Base-by-base conservation (phyloP, 768 basidiomycete genomes). In the Vararia minispora region DNA sequence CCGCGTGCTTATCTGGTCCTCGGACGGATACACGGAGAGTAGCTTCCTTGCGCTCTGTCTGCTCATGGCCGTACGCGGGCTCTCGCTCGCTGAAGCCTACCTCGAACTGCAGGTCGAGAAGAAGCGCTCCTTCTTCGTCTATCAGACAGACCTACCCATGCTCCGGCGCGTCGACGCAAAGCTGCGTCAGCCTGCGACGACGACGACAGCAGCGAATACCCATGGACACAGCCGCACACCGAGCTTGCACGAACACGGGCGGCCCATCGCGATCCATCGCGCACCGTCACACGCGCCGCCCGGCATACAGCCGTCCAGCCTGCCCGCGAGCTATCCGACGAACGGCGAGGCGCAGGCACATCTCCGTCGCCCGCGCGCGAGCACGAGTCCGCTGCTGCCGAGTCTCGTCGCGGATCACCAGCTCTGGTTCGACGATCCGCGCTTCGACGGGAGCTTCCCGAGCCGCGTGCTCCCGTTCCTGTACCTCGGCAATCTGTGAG, bases 401-500 rank as follows among this genome's bases (percentile, higher is more conserved):
- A 69, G 75, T 41, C 69, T 75, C 41, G 68, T 67, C 16, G 67
- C 71, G 16, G 79, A 85, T 52, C 86, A 89, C 52, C 76, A 85
- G 58, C 69, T 78, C n/a, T 98, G 92, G 92, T 95, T 97, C 61
- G 82, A 90, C 51, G 88, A 91, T 56, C 73, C 76, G 24, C 63
- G 86, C 43, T 98, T 97, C 55, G 92, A 98, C 56, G 92, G 94
- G 31, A 89, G 85, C 52, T 92, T 98, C 64, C 94, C 94, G 12
- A 89, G 85, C 52, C 70, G 91, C 17, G 90, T 98, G 45, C 58
- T 95, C 43, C 88, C 88, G 40, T 91, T 88, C 61, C 68, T 98
- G 55, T 92, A 92, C 57, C 71, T 92, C n/a, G 89, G 91, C 25
- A 92, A 95, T 58, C 52, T 95, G 89, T 90, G 56, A 58, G 88